Base-by-base conservation (phyloP, 345 rosid species). In the Rhizophora mangle region DNA sequence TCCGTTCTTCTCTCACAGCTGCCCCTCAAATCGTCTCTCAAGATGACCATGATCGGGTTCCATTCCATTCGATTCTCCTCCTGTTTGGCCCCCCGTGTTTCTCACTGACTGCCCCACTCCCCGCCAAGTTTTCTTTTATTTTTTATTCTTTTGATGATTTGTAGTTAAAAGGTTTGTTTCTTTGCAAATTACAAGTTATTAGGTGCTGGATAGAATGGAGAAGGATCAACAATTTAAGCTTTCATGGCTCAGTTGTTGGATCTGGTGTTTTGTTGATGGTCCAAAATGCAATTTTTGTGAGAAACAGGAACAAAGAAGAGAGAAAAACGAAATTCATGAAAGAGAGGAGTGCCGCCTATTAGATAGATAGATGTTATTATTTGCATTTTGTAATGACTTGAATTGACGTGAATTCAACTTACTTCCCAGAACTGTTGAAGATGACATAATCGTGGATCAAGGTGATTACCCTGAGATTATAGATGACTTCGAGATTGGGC, bases 31-130 rank as follows among this genome's bases (percentile, higher is more conserved):
- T 73, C 96, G 60, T 86, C 96, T 8, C 85, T 88, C 70, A 95
- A 95, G 83, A 95, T 95, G 96, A 95, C 96, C 60, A 95, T 90
- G 96, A 95, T 89, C 68, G 96, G 97, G 97, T 89, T 69, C 43
- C 49, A 57, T 27, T 55, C 63, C 0, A 20, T 19, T 31, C 61
- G n/a, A 21, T 34, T 52, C n/a, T 65, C 46, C 62, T 59, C 20
- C 13, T 68, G 27, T 37, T 22, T 29, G 15, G n/a, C 61, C 16
- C 9, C 27, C 16, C 57, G 8, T 5, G 22, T 30, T 61, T 55
- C 13, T 36, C 8, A 34, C 37, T 34, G 37, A 1, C 37, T 6
- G 37, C 54, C 3, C 11, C 5, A n/a, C n/a, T n/a, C 27, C 10
- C 1, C 5, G 1, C 5, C 21, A 6, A n/a, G 11, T 21, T 20